A percentile compares a stretch with the other conserved stretches of the same genome.
Conservation (phyloP, 805 yeast species). For the Yarrowia deformans region DNA sequence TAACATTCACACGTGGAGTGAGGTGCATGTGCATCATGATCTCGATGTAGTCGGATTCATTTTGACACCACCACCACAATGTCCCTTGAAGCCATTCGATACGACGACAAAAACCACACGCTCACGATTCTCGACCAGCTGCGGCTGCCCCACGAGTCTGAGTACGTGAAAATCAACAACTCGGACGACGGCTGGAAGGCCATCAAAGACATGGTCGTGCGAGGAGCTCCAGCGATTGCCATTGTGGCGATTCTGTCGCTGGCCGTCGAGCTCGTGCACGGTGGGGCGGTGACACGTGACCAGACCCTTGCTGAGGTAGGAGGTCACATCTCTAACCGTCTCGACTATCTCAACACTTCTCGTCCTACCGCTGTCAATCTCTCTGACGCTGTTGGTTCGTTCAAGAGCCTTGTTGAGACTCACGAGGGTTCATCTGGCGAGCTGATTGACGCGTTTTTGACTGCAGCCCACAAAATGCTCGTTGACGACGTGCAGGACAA, state of each 20-base stretch:
- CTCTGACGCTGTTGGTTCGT: constrained; percentile 70
- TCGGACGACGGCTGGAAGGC: constrained; percentile 81
- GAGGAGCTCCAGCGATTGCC: constrained; percentile 99
- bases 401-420: constrained; percentile 51
- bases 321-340: constrained; percentile 54
- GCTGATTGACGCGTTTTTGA: constrained; percentile 44
- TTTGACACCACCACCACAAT: not conserved
- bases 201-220: constrained; percentile 89
- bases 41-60: too few species aligned
- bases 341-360: constrained; percentile 73
- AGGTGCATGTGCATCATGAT: constrained; percentile 14
- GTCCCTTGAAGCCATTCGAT: constrained; percentile 34
- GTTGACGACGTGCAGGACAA: constrained; percentile 83
- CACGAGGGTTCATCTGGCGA: constrained; percentile 23
- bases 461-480: constrained; percentile 59
- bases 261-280: constrained; percentile 66
- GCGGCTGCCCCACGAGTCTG: constrained; percentile 77
- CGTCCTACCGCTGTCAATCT: constrained; percentile 97
- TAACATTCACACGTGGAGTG: constrained; percentile 25
- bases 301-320: constrained; percentile 40
- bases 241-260: constrained; percentile 89
- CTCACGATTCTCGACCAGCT: constrained; percentile 82
- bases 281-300: constrained; percentile 42
- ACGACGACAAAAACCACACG: constrained; percentile 21
- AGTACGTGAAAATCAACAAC: constrained; percentile 65